These are phyloP conservation scores for Hemerocallis citrina DNA, from an alignment of 106 monocot genomes.

Conservation along the genomic window DNA sequence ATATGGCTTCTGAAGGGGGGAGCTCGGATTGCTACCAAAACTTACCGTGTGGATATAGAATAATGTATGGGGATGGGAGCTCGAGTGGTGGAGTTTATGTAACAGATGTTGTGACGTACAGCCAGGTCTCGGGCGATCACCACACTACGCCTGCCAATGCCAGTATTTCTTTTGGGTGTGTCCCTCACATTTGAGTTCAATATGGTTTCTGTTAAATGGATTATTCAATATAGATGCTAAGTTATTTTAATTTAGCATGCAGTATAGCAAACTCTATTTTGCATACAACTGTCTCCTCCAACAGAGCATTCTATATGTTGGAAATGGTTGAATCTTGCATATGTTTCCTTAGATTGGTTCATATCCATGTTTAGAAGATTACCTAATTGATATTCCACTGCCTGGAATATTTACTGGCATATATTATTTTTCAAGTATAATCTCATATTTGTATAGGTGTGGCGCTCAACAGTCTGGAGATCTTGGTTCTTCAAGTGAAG, in stretches of 20 bases:
- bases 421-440: conserved; percentile 3
- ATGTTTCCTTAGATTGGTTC: too few species aligned
- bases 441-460: conserved; percentile 10
- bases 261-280: too few species aligned
- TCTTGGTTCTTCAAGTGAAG: conserved; percentile 65
- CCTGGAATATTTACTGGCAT: conserved; percentile 1
- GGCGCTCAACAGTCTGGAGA: conserved; percentile 17
- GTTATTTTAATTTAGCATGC: too few species aligned
- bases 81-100: conserved; percentile 60
- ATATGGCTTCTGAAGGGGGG: conserved; percentile 24
- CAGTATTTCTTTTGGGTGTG: conserved; percentile 76
- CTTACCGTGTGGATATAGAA: conserved; percentile 51
- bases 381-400: too few species aligned
- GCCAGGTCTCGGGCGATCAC: conserved; percentile 55
- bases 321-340: too few species aligned
- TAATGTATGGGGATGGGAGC: conserved; percentile 89
- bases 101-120: conserved; percentile 48
- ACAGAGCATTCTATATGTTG: too few species aligned
- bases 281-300: too few species aligned
- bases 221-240: too few species aligned
- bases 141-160: conserved; percentile 51
- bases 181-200: too few species aligned
- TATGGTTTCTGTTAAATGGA: too few species aligned
- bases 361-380: too few species aligned
- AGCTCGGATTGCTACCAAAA: conserved; percentile 30